Percentiles rank a stretch among this genome's conserved stretches.
These are phyloP conservation scores for Periconia sp. DNA, from an alignment of 2,329 filamentous ascomycete species.

Conservation along the genomic window DNA sequence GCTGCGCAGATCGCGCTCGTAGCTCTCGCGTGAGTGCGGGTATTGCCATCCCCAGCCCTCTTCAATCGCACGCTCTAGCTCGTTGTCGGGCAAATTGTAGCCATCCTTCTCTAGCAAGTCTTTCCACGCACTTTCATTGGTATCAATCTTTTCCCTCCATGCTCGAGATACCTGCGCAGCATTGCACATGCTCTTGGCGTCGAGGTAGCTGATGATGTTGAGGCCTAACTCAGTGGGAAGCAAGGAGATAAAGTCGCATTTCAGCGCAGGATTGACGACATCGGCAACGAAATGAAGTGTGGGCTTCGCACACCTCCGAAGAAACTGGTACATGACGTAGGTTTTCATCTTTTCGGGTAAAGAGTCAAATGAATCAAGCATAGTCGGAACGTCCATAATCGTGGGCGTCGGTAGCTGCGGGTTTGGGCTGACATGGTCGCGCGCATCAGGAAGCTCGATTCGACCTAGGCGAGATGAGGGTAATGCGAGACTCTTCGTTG, in stretches of 20 bases:
- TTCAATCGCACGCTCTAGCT: slow-evolving; percentile 81
- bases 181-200: slow-evolving; percentile 83
- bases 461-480: slow-evolving; percentile 23
- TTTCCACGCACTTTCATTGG: slow-evolving; percentile 96
- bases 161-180: slow-evolving; percentile 93
- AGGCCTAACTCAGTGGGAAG: slow-evolving; percentile 87
- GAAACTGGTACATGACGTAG: slow-evolving; percentile 95
- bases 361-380: slow-evolving; percentile 88
- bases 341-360: slow-evolving; percentile 92
- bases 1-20: slow-evolving; percentile 79
- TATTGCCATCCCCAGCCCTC: slow-evolving; percentile 99
- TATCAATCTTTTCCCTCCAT: slow-evolving; percentile 90
- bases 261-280: slow-evolving; percentile 90
- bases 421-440: slow-evolving; percentile 26
- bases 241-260: slow-evolving; percentile 87
- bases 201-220: slow-evolving; percentile 85
- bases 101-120: slow-evolving; percentile 86
- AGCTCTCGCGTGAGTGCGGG: slow-evolving; percentile 74
- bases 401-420: slow-evolving; percentile 46
- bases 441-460: slow-evolving; percentile 25
- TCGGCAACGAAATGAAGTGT: slow-evolving; percentile 89
- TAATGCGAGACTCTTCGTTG: slow-evolving; percentile 20
- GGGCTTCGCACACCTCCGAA: slow-evolving; percentile 84
- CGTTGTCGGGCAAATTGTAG: slow-evolving; percentile 77
- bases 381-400: slow-evolving; percentile 79